Conservation (phyloP, 495 filamentous ascomycete genomes). For the Bombardia bombarda region DNA sequence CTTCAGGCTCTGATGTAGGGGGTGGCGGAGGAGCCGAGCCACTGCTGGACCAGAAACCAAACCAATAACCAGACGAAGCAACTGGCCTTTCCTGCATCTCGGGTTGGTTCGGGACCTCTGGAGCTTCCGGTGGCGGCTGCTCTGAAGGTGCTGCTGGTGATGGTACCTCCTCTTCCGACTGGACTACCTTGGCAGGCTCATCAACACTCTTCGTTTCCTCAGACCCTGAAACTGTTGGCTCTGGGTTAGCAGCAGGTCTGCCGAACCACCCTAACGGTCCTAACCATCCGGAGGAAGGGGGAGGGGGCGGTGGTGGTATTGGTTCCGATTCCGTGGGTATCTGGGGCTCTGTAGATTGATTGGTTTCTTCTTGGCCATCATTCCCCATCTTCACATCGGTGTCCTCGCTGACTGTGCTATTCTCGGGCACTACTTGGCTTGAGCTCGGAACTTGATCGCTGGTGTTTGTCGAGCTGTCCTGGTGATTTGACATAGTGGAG, state of each 20-base stretch:
- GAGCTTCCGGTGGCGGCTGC: constrained; percentile 13
- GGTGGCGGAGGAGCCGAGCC: neutral
- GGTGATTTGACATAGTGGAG: constrained; percentile 19
- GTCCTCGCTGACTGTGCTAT: constrained; percentile 1
- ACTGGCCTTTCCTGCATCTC: constrained; percentile 5
- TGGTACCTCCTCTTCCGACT: constrained; percentile 14
- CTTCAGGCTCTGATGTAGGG: neutral
- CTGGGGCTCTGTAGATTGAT: too few relatives aligned
- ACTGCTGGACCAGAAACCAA: constrained; percentile 38
- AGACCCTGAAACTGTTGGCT: constrained; percentile 12
- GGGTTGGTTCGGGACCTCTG: constrained; percentile 13
- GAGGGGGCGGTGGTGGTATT: constrained; percentile 22
- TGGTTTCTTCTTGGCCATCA: neutral
- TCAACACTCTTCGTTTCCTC: constrained; percentile 4
- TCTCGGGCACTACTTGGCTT: constrained; percentile 1
- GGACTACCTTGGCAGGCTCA: constrained; percentile 7
- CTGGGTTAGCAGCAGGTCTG: constrained; percentile 14
- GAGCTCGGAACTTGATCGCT: neutral
- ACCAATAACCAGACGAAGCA: constrained; percentile 33
- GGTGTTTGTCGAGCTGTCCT: constrained; percentile 1
- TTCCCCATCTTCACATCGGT: constrained; percentile 3
- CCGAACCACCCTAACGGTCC: constrained; percentile 51
- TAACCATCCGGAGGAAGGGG: constrained; percentile 44
- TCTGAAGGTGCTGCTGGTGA: constrained; percentile 9
- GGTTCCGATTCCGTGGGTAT: constrained; percentile 5